Base-by-base conservation (phyloP, 805 yeast species). In the Kazachstania bromeliacearum region DNA sequence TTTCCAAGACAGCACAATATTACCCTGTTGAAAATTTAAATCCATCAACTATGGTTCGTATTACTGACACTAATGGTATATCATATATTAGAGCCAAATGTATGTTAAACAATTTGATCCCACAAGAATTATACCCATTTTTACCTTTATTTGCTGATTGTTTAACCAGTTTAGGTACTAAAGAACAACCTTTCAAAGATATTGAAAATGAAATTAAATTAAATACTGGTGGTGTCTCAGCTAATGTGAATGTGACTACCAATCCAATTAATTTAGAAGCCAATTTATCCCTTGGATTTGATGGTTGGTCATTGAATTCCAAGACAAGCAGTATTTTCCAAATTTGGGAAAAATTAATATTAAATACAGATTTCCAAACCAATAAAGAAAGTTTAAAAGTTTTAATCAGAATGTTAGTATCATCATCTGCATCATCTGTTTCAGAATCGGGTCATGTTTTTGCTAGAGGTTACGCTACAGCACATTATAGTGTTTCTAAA, bases 401-500 rank as follows among this genome's bases (percentile, higher is more conserved):
- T 1, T 65, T 92, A 50, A 74, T 92, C 28, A 81, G 81, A 50
- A 72, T 79, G 28, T 57, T 80, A 49, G 80, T 83, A 0, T 77
- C 87, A 23, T 88, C 85, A 47, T 83, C 84, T 50, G 64, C 85
- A 39, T 78, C 88, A 49, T 66, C 72, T 5, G 75, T 92, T 35
- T 88, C 95, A 7, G 92, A 88, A 39, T 67, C 81, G 38, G 98
- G 98, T 0, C 96, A 92, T 53, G 64, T 79, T 2, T 88, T 72
- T 59, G 95, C 97, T 2, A 70, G 76, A 46, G 66, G 76, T 4
- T 72, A 65, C 48, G 78, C 94, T 2, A 66, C 74, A 17, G 70
- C 95, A 0, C 68, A 72, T 20, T 58, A 85, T 3, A 75, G 85
- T 2, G 62, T 71, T 1, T 67, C 76, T 14, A 75, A 74, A 36